These are phyloP conservation scores for Gastrolobium bilobum DNA, from an alignment of 306 rosid genomes.

Conservation along the genomic window DNA sequence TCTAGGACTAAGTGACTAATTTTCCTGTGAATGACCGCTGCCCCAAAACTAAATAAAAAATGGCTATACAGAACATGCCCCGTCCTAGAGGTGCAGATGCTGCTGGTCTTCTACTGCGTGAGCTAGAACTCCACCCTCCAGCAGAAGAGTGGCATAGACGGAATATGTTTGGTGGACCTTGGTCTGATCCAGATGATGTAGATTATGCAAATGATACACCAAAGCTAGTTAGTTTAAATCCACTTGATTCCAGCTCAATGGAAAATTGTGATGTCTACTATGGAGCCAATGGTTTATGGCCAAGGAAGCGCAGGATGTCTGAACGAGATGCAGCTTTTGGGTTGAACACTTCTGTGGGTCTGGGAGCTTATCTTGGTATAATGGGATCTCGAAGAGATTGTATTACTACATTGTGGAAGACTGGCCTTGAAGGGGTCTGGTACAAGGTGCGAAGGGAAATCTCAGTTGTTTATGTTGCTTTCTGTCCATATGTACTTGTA, in stretches of 20 bases:
- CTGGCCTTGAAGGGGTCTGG: conserved; percentile 97
- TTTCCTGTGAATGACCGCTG: conserved; percentile 5
- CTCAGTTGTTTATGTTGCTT: conserved; percentile 14
- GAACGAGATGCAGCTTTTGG: conserved; percentile 99
- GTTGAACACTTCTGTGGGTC: conserved; percentile 82
- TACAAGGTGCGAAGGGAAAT: conserved; percentile 74
- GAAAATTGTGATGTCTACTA: conserved; percentile 68
- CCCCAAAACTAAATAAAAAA: conserved; percentile 40
- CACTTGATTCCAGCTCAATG: conserved; percentile 67
- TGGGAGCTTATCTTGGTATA: conserved; percentile 95
- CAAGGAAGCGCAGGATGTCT: conserved; percentile 93
- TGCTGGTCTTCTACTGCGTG: conserved; percentile 92
- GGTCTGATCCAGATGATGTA: conserved; percentile 78
- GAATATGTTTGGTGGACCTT: conserved; percentile 89
- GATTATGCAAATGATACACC: conserved; percentile 69
- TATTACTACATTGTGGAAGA: conserved; percentile 91
- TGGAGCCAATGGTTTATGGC: conserved; percentile 82
- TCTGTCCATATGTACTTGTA: conserved; percentile 7
- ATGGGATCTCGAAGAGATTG: conserved; percentile 99
- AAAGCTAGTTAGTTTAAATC: conserved; percentile 68
- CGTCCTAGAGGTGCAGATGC: conserved; percentile 97
- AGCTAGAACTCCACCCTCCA: conserved; percentile 96
- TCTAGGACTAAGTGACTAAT: conserved; percentile 2
- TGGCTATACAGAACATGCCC: conserved; percentile 79
- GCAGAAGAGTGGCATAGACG: conserved; percentile 97